Percentiles rank a stretch among this genome's conserved stretches.
Evolutionary conservation across 2,329 filamentous ascomycete species (phyloP).

Genomic region (Xylaria sp.): DNA sequence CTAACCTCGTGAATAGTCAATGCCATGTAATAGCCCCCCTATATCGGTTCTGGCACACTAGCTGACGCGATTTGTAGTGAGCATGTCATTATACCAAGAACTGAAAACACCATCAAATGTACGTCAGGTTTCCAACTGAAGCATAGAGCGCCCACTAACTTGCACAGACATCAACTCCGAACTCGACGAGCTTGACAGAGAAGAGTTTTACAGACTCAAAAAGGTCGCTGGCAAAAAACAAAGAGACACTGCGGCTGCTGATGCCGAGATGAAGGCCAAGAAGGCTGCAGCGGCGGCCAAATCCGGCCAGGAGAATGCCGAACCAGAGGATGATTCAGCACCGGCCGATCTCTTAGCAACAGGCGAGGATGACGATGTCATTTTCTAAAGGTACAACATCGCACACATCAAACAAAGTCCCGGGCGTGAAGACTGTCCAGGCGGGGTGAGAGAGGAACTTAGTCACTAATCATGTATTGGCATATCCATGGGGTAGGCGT

Average conservation of each 20-base stretch:
- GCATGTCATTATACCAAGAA: slow-evolving; percentile 95
- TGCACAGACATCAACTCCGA: slow-evolving; percentile 92
- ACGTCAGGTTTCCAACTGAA: slow-evolving; percentile 38
- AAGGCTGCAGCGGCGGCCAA: slow-evolving; percentile 56
- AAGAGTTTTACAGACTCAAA: slow-evolving; percentile 97
- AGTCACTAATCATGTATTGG: slow-evolving; percentile 21
- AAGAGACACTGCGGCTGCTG: slow-evolving; percentile 72
- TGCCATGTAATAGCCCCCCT: slow-evolving; percentile 69
- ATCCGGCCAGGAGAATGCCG: slow-evolving; percentile 46
- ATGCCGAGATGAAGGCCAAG: slow-evolving; percentile 77
- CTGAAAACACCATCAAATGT: slow-evolving; percentile 99
- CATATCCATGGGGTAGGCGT: slow-evolving; percentile 26
- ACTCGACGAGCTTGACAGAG: slow-evolving; percentile 93
- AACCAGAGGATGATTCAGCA: slow-evolving; percentile 48
- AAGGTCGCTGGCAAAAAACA: slow-evolving; percentile 91
- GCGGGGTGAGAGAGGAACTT: not conserved
- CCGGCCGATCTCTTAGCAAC: slow-evolving; percentile 73
- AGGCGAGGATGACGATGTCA: slow-evolving; percentile 82
- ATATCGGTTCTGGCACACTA: not conserved
- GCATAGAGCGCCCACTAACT: slow-evolving; percentile 2
- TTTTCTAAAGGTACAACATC: slow-evolving; percentile 63
- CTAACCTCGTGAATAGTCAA: slow-evolving; percentile 68
- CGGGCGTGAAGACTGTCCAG: not conserved
- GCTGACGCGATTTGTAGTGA: slow-evolving; percentile 58
- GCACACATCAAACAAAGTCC: not conserved